phyloP scores from a whole-genome alignment of 2,329 filamentous ascomycete species.

The Xylariales sp. region DNA sequence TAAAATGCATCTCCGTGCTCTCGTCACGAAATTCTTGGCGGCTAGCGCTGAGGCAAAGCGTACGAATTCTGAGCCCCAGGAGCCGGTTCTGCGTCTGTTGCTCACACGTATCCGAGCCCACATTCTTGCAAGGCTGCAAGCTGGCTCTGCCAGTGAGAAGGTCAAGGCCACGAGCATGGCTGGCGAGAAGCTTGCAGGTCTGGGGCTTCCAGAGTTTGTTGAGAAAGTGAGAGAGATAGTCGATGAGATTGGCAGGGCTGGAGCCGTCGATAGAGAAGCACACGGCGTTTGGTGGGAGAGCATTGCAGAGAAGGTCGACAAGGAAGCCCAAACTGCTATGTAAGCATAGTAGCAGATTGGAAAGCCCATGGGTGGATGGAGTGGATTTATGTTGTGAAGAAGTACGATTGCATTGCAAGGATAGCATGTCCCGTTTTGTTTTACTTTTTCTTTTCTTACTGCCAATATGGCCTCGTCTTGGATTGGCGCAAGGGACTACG shows the following conservation, averaged over 20 bases:
- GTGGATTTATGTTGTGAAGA: too few relatives aligned
- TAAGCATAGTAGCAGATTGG: too few relatives aligned
- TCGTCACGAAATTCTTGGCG: conserved; percentile 52
- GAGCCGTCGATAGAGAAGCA: conserved; percentile 61
- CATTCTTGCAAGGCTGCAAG: conserved; percentile 59
- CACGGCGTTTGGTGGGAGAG: conserved; percentile 69
- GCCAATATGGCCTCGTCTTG: too few relatives aligned
- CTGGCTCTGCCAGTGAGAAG: conserved; percentile 65
- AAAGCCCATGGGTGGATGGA: too few relatives aligned
- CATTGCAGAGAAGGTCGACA: conserved; percentile 53
- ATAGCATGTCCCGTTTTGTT: too few relatives aligned
- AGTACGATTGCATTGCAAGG: too few relatives aligned
- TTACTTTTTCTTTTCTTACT: too few relatives aligned
- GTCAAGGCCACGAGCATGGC: conserved; percentile 65
- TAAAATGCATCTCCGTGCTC: conserved; percentile 52
- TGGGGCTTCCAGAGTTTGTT: conserved; percentile 71
- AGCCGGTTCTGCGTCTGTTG: conserved; percentile 61
- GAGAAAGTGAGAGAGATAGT: conserved; percentile 65
- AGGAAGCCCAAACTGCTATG: conserved; percentile 24
- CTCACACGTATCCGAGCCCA: conserved; percentile 64
- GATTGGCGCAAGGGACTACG: too few relatives aligned
- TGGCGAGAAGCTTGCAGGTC: conserved; percentile 62
- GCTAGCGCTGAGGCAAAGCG: conserved; percentile 43
- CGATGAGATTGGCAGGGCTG: conserved; percentile 61
- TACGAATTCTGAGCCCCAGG: conserved; percentile 37